Conservation (phyloP, 192 early-diverging fungal species). For the Jimgerdemannia lactiflua region DNA sequence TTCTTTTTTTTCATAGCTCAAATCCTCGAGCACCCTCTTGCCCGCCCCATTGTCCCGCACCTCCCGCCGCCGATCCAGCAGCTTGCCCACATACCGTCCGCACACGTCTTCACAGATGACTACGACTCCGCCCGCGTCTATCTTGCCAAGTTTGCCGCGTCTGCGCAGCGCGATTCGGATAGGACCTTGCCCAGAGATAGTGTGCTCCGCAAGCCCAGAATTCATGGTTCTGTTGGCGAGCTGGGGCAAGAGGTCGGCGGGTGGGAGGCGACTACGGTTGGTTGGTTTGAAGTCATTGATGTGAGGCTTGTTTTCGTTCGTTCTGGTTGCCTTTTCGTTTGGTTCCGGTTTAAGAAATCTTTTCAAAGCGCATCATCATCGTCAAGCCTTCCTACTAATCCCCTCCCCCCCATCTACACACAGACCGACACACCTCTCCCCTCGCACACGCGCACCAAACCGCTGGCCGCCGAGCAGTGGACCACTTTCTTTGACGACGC, state of each 20-base stretch:
- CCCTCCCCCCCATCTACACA: conserved; percentile 9
- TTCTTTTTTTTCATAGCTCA: conserved; percentile 3
- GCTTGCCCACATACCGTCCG: conserved; percentile 49
- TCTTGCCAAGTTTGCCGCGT: conserved; percentile 76
- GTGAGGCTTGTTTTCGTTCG: not conserved
- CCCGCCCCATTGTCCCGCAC: conserved; percentile 48
- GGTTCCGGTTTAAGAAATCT: conserved; percentile 12
- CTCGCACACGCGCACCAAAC: conserved; percentile 42
- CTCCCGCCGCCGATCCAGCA: conserved; percentile 51
- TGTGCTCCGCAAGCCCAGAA: conserved; percentile 25
- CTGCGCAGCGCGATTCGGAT: conserved; percentile 36
- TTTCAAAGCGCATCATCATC: not conserved
- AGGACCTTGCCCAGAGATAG: conserved; percentile 11
- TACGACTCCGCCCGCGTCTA: conserved; percentile 78
- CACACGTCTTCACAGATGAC: conserved; percentile 64
- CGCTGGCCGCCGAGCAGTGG: conserved; percentile 69
- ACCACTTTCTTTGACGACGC: conserved; percentile 60
- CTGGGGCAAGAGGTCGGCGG: conserved; percentile 34
- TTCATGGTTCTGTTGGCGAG: conserved; percentile 27
- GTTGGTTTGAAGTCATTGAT: conserved; percentile 31
- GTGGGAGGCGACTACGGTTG: conserved; percentile 39
- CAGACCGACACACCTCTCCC: conserved; percentile 42
- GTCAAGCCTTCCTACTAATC: not conserved
- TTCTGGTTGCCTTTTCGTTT: not conserved
- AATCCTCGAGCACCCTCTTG: conserved; percentile 50